Conservation (phyloP, 106 monocot genomes). For the Platanthera zijinensis region DNA sequence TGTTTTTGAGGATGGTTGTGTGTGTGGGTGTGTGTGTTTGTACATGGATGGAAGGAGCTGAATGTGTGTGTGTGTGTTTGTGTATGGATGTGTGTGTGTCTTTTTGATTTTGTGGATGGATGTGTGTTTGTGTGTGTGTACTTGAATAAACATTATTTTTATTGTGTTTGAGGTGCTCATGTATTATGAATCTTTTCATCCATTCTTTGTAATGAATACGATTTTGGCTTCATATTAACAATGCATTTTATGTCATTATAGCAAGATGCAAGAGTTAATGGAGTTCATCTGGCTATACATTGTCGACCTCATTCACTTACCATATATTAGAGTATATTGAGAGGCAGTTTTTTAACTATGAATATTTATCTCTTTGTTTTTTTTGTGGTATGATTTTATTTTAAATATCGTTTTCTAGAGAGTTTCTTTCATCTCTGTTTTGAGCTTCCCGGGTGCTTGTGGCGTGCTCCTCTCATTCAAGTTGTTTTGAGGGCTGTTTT, state of each 20-base stretch:
- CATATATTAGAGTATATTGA: not conserved
- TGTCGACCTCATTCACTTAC: not conserved
- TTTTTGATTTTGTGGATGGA: too few species aligned
- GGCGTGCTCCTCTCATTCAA: too few species aligned
- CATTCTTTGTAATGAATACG: not conserved
- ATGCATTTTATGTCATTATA: not conserved
- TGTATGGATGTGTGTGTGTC: too few species aligned
- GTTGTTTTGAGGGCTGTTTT: too few species aligned
- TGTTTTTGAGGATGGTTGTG: too few species aligned
- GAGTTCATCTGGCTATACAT: not conserved
- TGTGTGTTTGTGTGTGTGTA: too few species aligned
- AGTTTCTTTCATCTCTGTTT: too few species aligned
- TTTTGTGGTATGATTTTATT: not conserved
- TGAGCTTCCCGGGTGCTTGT: too few species aligned
- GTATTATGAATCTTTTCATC: not conserved
- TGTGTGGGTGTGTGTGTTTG: too few species aligned
- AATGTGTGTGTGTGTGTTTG: too few species aligned
- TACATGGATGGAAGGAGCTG: too few species aligned
- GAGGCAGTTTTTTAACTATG: not conserved
- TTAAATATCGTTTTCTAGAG: not conserved
- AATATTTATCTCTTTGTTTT: not conserved
- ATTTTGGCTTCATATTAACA: not conserved
- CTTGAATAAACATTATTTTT: too few species aligned
- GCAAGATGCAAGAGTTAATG: not conserved
- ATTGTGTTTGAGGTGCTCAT: not conserved